Evolutionary conservation across 768 basidiomycete genomes (phyloP), one percentile per base, ranked within the genome.

Genomic region (Epithele typhae): DNA sequence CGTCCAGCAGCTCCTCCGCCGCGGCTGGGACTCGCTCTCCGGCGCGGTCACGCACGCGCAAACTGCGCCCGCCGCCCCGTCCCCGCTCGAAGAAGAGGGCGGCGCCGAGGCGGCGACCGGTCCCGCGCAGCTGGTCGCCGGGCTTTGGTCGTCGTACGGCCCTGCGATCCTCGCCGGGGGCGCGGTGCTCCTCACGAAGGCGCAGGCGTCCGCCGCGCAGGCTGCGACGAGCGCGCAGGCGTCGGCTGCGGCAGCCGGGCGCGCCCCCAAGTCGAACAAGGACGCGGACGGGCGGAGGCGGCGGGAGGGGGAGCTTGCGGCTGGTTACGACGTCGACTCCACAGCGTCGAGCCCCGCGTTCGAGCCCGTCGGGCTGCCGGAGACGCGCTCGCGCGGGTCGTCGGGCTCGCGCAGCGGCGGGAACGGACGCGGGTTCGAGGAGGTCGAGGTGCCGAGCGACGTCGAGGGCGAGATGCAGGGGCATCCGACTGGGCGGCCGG

Each of bases 61-160:
- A 41, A n/a, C n/a, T n/a, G 56, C 44, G 5, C 40, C 43, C 17
- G 40, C 50, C 11, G 37, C 51, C 2, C 37, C 51, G n/a, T 53
- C 54, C 30, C 52, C 56, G 4, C 45, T 57, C 27, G 50, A 55
- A 39, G 54, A 59, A 36, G 61, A 59, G 14, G 63, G 70, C 1
- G 71, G 73, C 3, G 80, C 79, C 0, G 65, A 74, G 2, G 52
- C 79, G 49, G 71, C 74, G 12, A 76, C 77, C 11, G 85, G 84
- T 3, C 85, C 87, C 4, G 73, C 76, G 15, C 80, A 84, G 58
- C 69, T 90, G 17, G 75, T 76, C 2, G 76, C 73, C 18, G 78
- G 77, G 0, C 68, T 92, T 14, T 92, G 89, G 89, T 71, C 73
- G n/a, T 77, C 81, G 2, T 92, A 88, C 51, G 90, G 87, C 1